phyloP scores from a whole-genome alignment of 2,329 filamentous ascomycete genomes.

The Ceratocystis destructans region DNA sequence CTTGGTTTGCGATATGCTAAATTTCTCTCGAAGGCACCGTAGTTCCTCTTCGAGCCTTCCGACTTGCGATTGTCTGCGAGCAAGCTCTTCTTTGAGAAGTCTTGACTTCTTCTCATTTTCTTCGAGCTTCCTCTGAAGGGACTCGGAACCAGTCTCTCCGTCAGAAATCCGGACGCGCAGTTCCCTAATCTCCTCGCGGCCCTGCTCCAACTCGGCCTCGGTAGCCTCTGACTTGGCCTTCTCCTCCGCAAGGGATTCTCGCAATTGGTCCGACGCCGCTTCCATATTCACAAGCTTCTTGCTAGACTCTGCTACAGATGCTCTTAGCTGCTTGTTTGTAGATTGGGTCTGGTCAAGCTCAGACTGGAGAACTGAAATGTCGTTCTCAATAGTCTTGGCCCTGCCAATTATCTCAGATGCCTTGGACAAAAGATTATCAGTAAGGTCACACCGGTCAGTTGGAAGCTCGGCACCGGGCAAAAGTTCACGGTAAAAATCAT shows the following conservation, averaged over 20 bases:
- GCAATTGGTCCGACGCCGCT: slow-evolving; percentile 36
- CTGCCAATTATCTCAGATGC: slow-evolving; percentile 47
- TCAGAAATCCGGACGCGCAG: slow-evolving; percentile 62
- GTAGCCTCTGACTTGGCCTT: slow-evolving; percentile 41
- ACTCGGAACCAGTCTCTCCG: slow-evolving; percentile 72
- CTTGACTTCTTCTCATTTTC: slow-evolving; percentile 62
- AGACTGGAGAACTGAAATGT: slow-evolving; percentile 44
- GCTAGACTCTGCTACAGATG: slow-evolving; percentile 35
- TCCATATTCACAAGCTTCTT: slow-evolving; percentile 40
- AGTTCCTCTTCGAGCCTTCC: slow-evolving; percentile 66
- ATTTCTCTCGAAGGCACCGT: slow-evolving; percentile 51
- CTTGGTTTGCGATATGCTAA: slow-evolving; percentile 40
- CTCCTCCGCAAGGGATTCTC: slow-evolving; percentile 40
- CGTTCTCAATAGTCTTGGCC: slow-evolving; percentile 45
- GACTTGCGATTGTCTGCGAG: slow-evolving; percentile 60
- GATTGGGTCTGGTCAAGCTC: slow-evolving; percentile 49
- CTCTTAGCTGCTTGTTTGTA: slow-evolving; percentile 41
- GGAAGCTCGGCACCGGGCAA: slow-evolving; percentile 40
- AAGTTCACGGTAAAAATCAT: slow-evolving; percentile 45
- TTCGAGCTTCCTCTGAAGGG: slow-evolving; percentile 57
- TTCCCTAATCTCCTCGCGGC: slow-evolving; percentile 53
- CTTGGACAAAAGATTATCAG: slow-evolving; percentile 45
- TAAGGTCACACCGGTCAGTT: slow-evolving; percentile 42
- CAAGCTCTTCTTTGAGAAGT: slow-evolving; percentile 54
- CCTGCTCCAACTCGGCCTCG: slow-evolving; percentile 46